phyloP scores from a whole-genome alignment of 1,284 basidiomycete genomes.

The Puccinia brachypodii region DNA sequence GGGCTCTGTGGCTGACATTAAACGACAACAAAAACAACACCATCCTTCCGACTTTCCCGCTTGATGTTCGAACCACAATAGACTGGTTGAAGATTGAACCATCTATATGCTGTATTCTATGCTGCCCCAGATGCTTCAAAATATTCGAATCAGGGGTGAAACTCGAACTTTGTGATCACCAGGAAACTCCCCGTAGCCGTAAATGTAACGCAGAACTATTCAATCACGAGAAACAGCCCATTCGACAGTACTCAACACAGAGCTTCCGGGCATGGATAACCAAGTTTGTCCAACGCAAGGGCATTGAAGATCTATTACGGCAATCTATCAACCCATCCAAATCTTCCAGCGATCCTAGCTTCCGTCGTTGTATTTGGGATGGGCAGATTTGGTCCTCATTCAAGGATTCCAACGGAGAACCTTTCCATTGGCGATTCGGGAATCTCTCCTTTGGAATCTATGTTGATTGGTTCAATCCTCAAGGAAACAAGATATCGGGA shows the following conservation, averaged over 20 bases:
- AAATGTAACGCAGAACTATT: slow-evolving; percentile 11
- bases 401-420: not conserved
- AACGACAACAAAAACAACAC: too few species aligned
- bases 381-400: slow-evolving; percentile 16
- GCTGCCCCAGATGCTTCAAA: slow-evolving; percentile 30
- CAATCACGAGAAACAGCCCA: not conserved
- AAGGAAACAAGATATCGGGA: slow-evolving; percentile 30
- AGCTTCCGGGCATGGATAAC: slow-evolving; percentile 17
- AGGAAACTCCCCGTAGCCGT: slow-evolving; percentile 7
- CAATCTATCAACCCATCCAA: not conserved
- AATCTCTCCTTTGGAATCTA: slow-evolving; percentile 38
- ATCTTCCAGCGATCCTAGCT: not conserved
- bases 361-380: slow-evolving; percentile 18
- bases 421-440: slow-evolving; percentile 1
- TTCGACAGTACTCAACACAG: slow-evolving; percentile 34
- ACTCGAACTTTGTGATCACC: not conserved
- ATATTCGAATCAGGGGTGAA: not conserved
- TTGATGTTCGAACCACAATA: slow-evolving; percentile 23
- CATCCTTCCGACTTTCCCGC: not conserved
- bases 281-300: slow-evolving; percentile 30
- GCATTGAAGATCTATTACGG: slow-evolving; percentile 4
- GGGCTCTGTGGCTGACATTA: too few species aligned
- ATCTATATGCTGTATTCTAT: not conserved
- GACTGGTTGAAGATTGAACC: slow-evolving; percentile 28
- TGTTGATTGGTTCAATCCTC: slow-evolving; percentile 40